Conservation (phyloP, 2,329 filamentous ascomycete genomes). For the Colletotrichum musicola region DNA sequence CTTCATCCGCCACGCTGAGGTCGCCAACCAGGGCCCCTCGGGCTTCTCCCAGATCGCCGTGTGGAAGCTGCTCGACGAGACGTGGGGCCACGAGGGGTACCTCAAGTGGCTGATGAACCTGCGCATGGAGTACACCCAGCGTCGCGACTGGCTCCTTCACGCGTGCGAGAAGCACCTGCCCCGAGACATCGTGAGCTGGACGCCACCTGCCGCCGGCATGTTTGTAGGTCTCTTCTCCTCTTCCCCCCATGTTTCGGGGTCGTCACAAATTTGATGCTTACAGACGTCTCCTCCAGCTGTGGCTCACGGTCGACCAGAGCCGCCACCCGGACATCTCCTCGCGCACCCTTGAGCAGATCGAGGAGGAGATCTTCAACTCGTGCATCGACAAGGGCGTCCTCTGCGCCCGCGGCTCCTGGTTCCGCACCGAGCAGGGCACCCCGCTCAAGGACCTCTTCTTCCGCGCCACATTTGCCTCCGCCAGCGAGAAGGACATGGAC, state of each 20-base stretch:
- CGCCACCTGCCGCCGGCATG: slow-evolving; percentile 88
- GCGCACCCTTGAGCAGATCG: slow-evolving; percentile 74
- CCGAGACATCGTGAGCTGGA: slow-evolving; percentile 81
- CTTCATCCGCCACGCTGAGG: slow-evolving; percentile 85
- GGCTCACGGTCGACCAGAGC: slow-evolving; percentile 77
- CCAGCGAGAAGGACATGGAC: slow-evolving; percentile 76
- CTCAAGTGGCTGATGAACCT: slow-evolving; percentile 89
- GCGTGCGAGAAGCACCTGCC: slow-evolving; percentile 87
- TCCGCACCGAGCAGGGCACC: slow-evolving; percentile 78
- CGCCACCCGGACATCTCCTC: slow-evolving; percentile 71
- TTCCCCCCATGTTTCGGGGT: slow-evolving; percentile 4
- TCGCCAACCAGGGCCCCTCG: slow-evolving; percentile 85
- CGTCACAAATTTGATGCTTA: neutral
- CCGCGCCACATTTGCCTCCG: slow-evolving; percentile 89
- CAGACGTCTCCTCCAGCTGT: slow-evolving; percentile 63
- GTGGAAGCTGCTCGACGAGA: slow-evolving; percentile 91
- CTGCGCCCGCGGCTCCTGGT: slow-evolving; percentile 90
- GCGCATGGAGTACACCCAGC: slow-evolving; percentile 82
- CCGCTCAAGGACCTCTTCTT: slow-evolving; percentile 80
- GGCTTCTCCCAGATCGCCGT: slow-evolving; percentile 87
- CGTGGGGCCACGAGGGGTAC: slow-evolving; percentile 94
- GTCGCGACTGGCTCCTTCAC: slow-evolving; percentile 80
- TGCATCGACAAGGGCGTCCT: slow-evolving; percentile 84
- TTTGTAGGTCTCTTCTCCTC: slow-evolving; percentile 74
- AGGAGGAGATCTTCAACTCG: slow-evolving; percentile 86